Base-by-base conservation (phyloP, 306 rosid genomes). In the Pterocarpus macrocarpus region DNA sequence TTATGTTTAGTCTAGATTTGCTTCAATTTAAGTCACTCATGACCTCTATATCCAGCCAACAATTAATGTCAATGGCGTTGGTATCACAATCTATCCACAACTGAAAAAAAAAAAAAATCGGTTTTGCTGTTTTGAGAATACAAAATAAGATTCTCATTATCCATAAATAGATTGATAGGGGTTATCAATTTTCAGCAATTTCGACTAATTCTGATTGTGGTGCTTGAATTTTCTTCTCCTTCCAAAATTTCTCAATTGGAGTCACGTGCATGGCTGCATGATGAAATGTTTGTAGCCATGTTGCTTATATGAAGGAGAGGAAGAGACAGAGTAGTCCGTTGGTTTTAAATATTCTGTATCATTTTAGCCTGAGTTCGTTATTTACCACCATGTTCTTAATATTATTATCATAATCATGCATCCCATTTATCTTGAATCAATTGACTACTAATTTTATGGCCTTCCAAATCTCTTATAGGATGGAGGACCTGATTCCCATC, bases 401-500 rank as follows among this genome's bases (percentile, higher is more conserved):
- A 7, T 52, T 8, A 9, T 43, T 17, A 64, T 34, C 43, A 39
- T 39, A 64, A 55, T 67, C 8, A 47, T 4, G 38, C 22, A 14
- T 56, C 13, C 45, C 33, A 53, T 71, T 28, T 80, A 63, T 34
- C n/a, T 33, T 76, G 49, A 22, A 76, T 35, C 2, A 15, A 16
- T 43, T 67, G 73, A 67, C 28, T 22, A 22, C 28, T 22, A 22
- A 22, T 73, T 10, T 47, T 73, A 64, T 73, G 61, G 76, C 82
- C 47, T 74, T 77, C 1, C 75, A 67, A 65, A 77, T 71, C 76
- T 44, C 56, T 52, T 89, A 73, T 53, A 95, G 99, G 92, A 91
- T 93, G 97, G 64, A 83, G 82, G 99, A 95, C 8, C 81, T 93
- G 62, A 75, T 88, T 86, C 98, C 98, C 58, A 85, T 93, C 64